Percentiles rank a stretch among this genome's conserved stretches.
These are phyloP conservation scores for Talaromyces atroroseus DNA, from an alignment of 2,329 filamentous ascomycete genomes.

Conservation along the genomic window DNA sequence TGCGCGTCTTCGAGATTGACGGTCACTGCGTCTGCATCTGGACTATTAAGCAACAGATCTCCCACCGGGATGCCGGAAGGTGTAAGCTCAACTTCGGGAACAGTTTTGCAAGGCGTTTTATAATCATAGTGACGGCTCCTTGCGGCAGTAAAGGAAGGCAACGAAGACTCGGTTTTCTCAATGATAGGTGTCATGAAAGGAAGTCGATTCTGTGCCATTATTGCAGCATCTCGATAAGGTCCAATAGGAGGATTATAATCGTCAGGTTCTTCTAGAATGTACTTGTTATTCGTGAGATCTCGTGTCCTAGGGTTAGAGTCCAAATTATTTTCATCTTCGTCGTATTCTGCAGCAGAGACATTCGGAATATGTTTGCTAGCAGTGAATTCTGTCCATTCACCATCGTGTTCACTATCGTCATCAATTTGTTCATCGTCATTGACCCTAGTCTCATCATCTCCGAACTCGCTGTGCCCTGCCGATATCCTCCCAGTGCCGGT, in stretches of 20 bases:
- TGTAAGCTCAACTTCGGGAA: conserved; percentile 18
- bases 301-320: conserved; percentile 33
- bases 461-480: conserved; percentile 58
- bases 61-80: conserved; percentile 34
- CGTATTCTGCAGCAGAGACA: conserved; percentile 21
- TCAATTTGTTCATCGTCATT: conserved; percentile 32
- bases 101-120: conserved; percentile 70
- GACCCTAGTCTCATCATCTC: conserved; percentile 51
- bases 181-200: conserved; percentile 99
- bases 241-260: conserved; percentile 75
- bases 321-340: conserved; percentile 31
- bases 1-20: conserved; percentile 43
- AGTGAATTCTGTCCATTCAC: conserved; percentile 86
- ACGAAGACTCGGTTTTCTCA: conserved; percentile 84
- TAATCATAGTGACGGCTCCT: conserved; percentile 56
- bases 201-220: conserved; percentile 80
- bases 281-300: conserved; percentile 34
- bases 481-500: conserved; percentile 70
- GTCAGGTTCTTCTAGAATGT: conserved; percentile 68
- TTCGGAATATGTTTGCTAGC: conserved; percentile 63
- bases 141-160: conserved; percentile 56
- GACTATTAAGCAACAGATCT: conserved; percentile 60
- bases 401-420: conserved; percentile 39
- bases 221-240: conserved; percentile 72
- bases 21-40: conserved; percentile 41